These are phyloP conservation scores for Ganoderma sinense DNA, from an alignment of 1,284 basidiomycete species.

Conservation along the genomic window DNA sequence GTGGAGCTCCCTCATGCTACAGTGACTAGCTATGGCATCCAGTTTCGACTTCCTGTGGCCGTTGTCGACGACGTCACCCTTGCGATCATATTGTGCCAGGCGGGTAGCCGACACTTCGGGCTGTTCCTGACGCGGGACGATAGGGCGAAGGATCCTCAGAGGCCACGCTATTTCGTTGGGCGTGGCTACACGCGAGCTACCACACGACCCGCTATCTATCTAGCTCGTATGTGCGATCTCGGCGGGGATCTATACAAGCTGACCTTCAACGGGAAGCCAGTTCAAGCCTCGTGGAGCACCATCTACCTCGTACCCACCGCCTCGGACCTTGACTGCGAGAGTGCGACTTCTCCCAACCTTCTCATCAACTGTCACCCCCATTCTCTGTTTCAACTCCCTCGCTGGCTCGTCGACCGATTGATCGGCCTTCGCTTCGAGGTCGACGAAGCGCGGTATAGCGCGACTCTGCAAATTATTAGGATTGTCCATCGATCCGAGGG, in stretches of 20 bases:
- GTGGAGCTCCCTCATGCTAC: neutral
- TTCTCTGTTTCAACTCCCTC: neutral
- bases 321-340: neutral
- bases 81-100: slow-evolving; percentile 1
- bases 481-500: neutral
- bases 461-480: neutral
- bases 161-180: neutral
- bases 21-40: neutral
- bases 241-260: slow-evolving; percentile 9
- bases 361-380: neutral
- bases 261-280: neutral
- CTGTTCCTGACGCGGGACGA: neutral
- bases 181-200: neutral
- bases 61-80: slow-evolving; percentile 5
- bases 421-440: neutral
- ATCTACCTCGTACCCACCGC: slow-evolving; percentile 4
- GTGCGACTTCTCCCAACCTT: neutral
- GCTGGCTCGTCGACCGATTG: neutral
- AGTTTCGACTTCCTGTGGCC: slow-evolving; percentile 5
- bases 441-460: neutral
- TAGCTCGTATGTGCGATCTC: neutral
- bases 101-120: neutral
- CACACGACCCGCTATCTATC: neutral
- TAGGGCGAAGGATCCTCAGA: neutral
- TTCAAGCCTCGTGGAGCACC: slow-evolving; percentile 4